These are phyloP conservation scores for Exophiala alcalophila DNA, from an alignment of 2,329 filamentous ascomycete species.

Conservation along the genomic window DNA sequence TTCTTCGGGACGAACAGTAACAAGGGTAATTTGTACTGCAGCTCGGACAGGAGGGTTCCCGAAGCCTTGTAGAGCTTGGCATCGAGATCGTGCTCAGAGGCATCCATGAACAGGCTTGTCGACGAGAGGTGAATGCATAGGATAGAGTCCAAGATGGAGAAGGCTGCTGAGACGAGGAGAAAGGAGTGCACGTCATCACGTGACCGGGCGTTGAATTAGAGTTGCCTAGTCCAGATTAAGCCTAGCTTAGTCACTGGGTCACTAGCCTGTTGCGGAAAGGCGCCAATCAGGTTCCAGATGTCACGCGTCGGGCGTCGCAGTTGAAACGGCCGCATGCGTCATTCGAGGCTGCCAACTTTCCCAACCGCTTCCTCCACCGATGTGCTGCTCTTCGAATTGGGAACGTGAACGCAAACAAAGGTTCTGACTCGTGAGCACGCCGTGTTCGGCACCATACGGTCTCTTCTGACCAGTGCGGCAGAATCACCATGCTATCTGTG, in stretches of 20 bases:
- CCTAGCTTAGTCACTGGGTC: too few species aligned
- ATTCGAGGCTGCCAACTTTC: slow-evolving; percentile 15
- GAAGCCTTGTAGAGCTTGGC: slow-evolving; percentile 48
- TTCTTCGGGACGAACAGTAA: slow-evolving; percentile 34
- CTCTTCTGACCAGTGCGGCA: neutral
- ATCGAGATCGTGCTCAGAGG: slow-evolving; percentile 42
- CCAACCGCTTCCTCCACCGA: too few species aligned
- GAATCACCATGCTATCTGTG: slow-evolving; percentile 10
- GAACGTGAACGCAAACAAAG: too few species aligned
- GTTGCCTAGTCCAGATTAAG: too few species aligned
- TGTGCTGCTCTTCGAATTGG: too few species aligned
- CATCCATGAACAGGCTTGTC: slow-evolving; percentile 49
- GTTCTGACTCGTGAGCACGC: too few species aligned
- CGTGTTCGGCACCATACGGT: slow-evolving; percentile 1
- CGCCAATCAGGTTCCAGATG: too few species aligned
- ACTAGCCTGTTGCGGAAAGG: too few species aligned
- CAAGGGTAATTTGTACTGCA: slow-evolving; percentile 42
- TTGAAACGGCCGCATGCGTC: too few species aligned
- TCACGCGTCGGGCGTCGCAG: too few species aligned
- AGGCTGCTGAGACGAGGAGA: slow-evolving; percentile 4
- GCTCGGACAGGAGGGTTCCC: slow-evolving; percentile 43
- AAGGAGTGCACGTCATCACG: neutral
- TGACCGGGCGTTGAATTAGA: neutral
- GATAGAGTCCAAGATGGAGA: neutral
- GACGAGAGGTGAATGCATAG: too few species aligned